Percentiles rank a stretch among this genome's conserved stretches.
Evolutionary conservation across 768 basidiomycete genomes (phyloP).

Genomic region (Rickenella mellea): DNA sequence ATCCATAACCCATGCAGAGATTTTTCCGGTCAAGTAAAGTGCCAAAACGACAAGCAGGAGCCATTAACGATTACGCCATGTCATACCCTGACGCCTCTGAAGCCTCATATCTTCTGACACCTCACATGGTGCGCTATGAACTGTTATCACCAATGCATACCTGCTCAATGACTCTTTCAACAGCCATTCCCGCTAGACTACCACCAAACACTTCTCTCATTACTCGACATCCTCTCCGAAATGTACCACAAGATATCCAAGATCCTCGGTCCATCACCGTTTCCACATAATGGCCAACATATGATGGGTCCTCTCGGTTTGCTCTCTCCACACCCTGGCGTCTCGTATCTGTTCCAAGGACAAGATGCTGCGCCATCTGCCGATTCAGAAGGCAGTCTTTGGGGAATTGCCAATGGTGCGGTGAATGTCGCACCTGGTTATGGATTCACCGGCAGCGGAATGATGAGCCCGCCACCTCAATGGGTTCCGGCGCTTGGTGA

Average conservation of each 20-base stretch:
- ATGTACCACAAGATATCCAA: constrained; percentile 82
- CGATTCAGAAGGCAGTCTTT: constrained; percentile 46
- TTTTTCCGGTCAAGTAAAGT: constrained; percentile 48
- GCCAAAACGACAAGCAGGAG: constrained; percentile 43
- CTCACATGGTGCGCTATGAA: constrained; percentile 53
- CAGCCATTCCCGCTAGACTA: constrained; percentile 89
- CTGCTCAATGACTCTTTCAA: constrained; percentile 4
- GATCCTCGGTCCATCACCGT: constrained; percentile 75
- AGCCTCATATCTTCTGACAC: constrained; percentile 60
- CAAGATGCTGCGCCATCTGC: constrained; percentile 29
- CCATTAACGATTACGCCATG: constrained; percentile 49
- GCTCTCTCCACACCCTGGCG: constrained; percentile 72
- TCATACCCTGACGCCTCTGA: constrained; percentile 54
- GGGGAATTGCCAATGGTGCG: constrained; percentile 59
- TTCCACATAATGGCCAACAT: constrained; percentile 59
- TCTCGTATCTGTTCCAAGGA: constrained; percentile 64
- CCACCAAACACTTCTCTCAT: constrained; percentile 78
- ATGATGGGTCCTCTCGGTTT: constrained; percentile 69
- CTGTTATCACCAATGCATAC: neutral
- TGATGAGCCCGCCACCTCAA: constrained; percentile 42
- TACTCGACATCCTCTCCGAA: constrained; percentile 83
- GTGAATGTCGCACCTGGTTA: constrained; percentile 11
- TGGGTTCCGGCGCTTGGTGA: constrained; percentile 64
- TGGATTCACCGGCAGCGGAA: constrained; percentile 19
- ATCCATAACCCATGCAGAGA: constrained; percentile 24